These are phyloP conservation scores for Ceratobasidium sp. DNA, from an alignment of 1,284 basidiomycete genomes.

Conservation along the genomic window DNA sequence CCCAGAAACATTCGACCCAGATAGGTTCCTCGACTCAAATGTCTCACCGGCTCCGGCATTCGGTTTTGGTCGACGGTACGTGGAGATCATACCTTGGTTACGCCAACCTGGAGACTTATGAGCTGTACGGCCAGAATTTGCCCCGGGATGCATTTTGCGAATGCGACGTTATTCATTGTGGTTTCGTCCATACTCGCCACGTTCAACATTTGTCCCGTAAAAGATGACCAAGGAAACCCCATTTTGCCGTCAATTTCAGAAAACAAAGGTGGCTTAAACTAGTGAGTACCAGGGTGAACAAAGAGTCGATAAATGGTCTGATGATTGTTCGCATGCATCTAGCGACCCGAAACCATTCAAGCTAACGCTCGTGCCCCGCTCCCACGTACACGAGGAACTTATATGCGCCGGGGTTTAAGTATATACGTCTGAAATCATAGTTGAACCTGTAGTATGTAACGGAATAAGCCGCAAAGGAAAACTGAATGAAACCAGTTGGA, in stretches of 20 bases:
- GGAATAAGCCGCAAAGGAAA: too few species aligned
- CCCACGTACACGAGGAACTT: not conserved
- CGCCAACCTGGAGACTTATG: not conserved
- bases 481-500: too few species aligned
- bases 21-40: constrained; percentile 23
- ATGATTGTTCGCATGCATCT: not conserved
- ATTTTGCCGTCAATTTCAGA: constrained; percentile 1
- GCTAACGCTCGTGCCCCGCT: constrained; percentile 8
- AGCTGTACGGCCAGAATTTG: constrained; percentile 21
- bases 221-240: constrained; percentile 49
- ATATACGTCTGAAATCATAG: too few species aligned
- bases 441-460: too few species aligned
- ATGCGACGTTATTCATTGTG: constrained; percentile 38
- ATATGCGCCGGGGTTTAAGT: not conserved
- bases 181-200: constrained; percentile 50
- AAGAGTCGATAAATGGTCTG: too few species aligned
- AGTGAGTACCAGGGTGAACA: not conserved
- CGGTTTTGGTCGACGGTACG: constrained; percentile 33
- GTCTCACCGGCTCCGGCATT: constrained; percentile 1
- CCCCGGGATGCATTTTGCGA: constrained; percentile 42
- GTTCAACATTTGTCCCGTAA: constrained; percentile 51
- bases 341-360: constrained; percentile 32
- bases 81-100: not conserved
- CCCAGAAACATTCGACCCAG: constrained; percentile 24
- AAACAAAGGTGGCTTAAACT: not conserved